Evolutionary conservation across 1,284 basidiomycete genomes (phyloP).

Genomic region (Kalmanozyma brasiliensis): DNA sequence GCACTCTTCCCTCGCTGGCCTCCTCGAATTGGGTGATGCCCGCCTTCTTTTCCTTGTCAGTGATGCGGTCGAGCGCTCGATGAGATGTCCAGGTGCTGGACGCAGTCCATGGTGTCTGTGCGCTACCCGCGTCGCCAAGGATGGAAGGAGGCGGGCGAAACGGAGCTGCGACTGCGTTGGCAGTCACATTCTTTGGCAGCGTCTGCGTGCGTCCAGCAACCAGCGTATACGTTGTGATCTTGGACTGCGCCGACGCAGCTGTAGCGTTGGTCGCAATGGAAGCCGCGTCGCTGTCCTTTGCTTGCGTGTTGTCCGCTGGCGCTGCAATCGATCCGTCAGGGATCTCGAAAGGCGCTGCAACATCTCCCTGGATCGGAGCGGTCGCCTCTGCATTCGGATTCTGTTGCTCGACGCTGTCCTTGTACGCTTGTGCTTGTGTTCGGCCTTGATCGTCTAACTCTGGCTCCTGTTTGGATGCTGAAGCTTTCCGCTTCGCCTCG

Average conservation of each 20-base stretch:
- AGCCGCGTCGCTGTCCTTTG: slow-evolving; percentile 16
- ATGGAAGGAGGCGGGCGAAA: slow-evolving; percentile 41
- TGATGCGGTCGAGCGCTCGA: slow-evolving; percentile 43
- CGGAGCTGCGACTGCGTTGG: slow-evolving; percentile 23
- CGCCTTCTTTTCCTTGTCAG: slow-evolving; percentile 39
- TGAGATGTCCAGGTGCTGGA: slow-evolving; percentile 32
- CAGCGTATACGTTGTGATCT: slow-evolving; percentile 37
- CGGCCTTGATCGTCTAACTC: slow-evolving; percentile 25
- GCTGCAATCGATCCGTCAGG: background rate
- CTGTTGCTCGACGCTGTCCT: slow-evolving; percentile 27
- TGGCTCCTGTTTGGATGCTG: background rate
- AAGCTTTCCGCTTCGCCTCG: slow-evolving; percentile 6
- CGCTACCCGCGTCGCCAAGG: slow-evolving; percentile 20
- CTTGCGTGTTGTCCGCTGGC: background rate
- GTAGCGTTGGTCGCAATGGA: slow-evolving; percentile 39
- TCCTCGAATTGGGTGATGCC: slow-evolving; percentile 55
- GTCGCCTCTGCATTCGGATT: background rate
- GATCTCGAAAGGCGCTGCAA: slow-evolving; percentile 18
- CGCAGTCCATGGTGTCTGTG: slow-evolving; percentile 37
- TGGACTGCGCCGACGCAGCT: slow-evolving; percentile 24
- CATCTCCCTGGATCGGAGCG: background rate
- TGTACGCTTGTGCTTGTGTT: slow-evolving; percentile 41
- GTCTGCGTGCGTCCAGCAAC: slow-evolving; percentile 22
- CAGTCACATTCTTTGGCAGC: slow-evolving; percentile 31
- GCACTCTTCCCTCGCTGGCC: slow-evolving; percentile 42